Evolutionary conservation across 75 land plant species (phyloP).

Genomic region (Larix kaempferi): DNA sequence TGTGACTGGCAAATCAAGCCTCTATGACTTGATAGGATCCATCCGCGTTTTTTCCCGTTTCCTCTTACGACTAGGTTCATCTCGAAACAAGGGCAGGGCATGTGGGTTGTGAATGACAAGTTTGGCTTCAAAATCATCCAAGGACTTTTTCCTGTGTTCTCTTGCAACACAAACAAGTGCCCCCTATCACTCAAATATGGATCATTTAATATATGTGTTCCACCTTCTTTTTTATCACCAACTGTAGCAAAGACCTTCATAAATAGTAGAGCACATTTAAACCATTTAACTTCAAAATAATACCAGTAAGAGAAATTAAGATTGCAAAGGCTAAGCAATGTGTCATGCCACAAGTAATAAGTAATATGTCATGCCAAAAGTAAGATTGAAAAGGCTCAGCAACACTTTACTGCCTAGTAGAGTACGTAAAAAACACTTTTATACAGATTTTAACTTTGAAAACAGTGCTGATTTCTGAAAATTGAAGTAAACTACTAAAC

Average conservation of each 20-base stretch:
- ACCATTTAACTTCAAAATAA: not conserved
- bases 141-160: slow-evolving; percentile 93
- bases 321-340: too few species aligned
- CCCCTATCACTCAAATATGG: slow-evolving; percentile 87
- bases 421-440: too few species aligned
- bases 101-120: slow-evolving; percentile 98
- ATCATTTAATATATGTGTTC: slow-evolving; percentile 90
- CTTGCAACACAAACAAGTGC: slow-evolving; percentile 96
- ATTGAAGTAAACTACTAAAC: not conserved
- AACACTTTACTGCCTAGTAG: not conserved
- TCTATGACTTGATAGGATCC: slow-evolving; percentile 88
- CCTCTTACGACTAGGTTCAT: slow-evolving; percentile 92
- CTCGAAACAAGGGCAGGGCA: slow-evolving; percentile 93
- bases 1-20: slow-evolving; percentile 88
- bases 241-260: slow-evolving; percentile 84
- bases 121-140: slow-evolving; percentile 83
- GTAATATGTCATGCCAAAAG: not conserved
- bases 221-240: slow-evolving; percentile 93
- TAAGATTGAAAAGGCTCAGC: not conserved
- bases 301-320: not conserved
- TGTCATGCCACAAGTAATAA: too few species aligned
- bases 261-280: not conserved
- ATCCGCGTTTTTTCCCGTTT: slow-evolving; percentile 86
- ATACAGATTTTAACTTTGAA: too few species aligned
- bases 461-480: too few species aligned